Conservation (phyloP, 805 yeast genomes). For the Cyberlindnera veronae region DNA sequence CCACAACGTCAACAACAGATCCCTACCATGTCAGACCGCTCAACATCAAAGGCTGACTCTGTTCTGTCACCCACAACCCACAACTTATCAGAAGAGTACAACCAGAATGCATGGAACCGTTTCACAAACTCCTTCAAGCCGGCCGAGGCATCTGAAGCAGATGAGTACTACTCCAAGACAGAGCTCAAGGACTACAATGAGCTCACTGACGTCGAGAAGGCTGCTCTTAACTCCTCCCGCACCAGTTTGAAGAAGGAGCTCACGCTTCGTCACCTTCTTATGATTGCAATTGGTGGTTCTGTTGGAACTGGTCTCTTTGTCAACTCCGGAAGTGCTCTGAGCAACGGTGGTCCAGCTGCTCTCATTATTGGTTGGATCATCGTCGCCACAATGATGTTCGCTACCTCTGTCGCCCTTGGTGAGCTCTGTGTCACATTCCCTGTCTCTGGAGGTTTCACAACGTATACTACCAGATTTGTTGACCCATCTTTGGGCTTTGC, state of each 20-base stretch:
- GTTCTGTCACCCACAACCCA: constrained; percentile 9
- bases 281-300: constrained; percentile 76
- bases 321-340: constrained; percentile 58
- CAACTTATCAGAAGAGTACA: not conserved
- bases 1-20: no score
- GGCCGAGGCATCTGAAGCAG: constrained; percentile 21
- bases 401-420: constrained; percentile 55
- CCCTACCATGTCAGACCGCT: constrained; percentile 2
- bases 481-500: constrained; percentile 56
- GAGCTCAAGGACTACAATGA: constrained; percentile 19
- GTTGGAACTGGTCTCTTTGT: constrained; percentile 72
- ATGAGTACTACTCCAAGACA: constrained; percentile 12
- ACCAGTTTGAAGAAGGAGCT: constrained; percentile 32
- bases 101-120: constrained; percentile 12
- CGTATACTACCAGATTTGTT: constrained; percentile 46
- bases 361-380: constrained; percentile 52
- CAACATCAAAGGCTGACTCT: constrained; percentile 5
- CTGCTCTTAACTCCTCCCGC: constrained; percentile 34
- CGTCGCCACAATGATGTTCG: constrained; percentile 54
- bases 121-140: constrained; percentile 49
- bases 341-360: constrained; percentile 62
- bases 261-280: constrained; percentile 60
- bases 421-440: constrained; percentile 53
- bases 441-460: constrained; percentile 50
- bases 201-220: constrained; percentile 37